Conservation (phyloP, 169 alveolate species). For the Eimeria falciformis region DNA sequence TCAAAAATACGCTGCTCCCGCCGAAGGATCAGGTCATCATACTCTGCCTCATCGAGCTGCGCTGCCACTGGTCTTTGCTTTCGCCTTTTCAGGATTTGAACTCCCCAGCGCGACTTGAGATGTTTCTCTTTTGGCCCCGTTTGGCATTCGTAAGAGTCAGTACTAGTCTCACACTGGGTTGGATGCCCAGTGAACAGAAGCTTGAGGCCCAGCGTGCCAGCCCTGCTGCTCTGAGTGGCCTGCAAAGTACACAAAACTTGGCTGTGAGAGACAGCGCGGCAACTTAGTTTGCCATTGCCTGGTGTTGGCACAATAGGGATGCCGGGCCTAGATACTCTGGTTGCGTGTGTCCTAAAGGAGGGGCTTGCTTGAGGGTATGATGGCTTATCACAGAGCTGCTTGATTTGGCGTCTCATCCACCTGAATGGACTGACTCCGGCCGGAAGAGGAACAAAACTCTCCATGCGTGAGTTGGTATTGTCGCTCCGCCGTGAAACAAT, state of each 20-base stretch:
- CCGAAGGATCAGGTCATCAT: constrained; percentile 10
- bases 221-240: neutral
- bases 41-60: constrained; percentile 16
- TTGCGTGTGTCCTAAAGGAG: neutral
- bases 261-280: neutral
- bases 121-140: neutral
- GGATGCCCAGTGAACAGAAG: constrained; percentile 21
- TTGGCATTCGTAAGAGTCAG: neutral
- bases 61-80: neutral
- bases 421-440: neutral
- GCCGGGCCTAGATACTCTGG: neutral
- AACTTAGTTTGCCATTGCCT: neutral
- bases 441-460: neutral
- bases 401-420: neutral
- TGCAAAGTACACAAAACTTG: neutral
- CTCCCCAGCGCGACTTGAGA: neutral
- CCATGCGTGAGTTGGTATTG: neutral
- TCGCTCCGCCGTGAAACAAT: neutral
- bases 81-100: neutral
- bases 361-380: neutral
- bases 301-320: neutral
- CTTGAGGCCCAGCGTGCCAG: constrained; percentile 11
- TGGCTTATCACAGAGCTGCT: neutral
- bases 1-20: constrained; percentile 23
- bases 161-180: neutral